Evolutionary conservation across 2,329 filamentous ascomycete genomes (phyloP).

Genomic region (Alternaria atra): DNA sequence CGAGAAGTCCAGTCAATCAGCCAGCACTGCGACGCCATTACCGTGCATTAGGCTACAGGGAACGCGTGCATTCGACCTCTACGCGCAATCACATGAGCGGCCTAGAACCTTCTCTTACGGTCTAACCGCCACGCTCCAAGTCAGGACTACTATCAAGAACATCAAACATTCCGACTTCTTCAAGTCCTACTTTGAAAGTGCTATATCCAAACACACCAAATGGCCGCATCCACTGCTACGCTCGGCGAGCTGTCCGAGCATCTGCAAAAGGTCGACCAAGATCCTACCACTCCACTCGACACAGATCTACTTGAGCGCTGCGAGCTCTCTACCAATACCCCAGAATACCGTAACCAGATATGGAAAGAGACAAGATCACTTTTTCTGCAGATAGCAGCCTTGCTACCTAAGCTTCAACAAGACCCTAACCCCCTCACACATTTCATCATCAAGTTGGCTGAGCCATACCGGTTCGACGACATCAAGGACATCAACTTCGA

Average conservation of each 20-base stretch:
- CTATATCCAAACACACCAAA: constrained; percentile 16
- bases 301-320: constrained; percentile 60
- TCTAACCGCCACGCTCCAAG: constrained; percentile 20
- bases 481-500: constrained; percentile 63
- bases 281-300: constrained; percentile 59
- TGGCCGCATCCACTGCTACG: constrained; percentile 30
- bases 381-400: constrained; percentile 58
- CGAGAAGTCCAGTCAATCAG: neutral
- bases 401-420: constrained; percentile 64
- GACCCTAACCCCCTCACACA: constrained; percentile 65
- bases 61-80: constrained; percentile 19
- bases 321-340: constrained; percentile 53
- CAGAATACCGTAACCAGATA: constrained; percentile 37
- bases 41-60: constrained; percentile 15
- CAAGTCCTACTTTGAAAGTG: neutral
- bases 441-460: constrained; percentile 61
- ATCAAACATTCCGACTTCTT: neutral
- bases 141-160: constrained; percentile 1
- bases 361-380: constrained; percentile 47
- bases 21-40: constrained; percentile 1
- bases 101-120: constrained; percentile 37
- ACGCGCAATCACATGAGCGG: constrained; percentile 45
- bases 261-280: constrained; percentile 55
- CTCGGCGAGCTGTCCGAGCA: constrained; percentile 52
- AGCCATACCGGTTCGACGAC: constrained; percentile 53